Conservation (phyloP, 2,329 filamentous ascomycete genomes). For the Xylaria sp. region DNA sequence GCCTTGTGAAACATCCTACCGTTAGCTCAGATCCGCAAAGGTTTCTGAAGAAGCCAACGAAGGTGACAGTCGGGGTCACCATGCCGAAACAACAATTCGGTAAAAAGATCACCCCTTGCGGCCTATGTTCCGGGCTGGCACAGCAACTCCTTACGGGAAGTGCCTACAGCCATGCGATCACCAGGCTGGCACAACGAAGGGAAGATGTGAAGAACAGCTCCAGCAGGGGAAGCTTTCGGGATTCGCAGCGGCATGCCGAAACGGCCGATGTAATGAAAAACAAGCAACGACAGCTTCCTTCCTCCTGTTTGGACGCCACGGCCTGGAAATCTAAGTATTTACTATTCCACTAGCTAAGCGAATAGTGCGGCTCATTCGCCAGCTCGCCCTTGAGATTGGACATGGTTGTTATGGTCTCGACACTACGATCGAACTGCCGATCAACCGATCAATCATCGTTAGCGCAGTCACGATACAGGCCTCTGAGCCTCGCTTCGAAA, state of each 20-base stretch:
- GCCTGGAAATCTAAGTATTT: constrained; percentile 12
- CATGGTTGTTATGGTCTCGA: background rate
- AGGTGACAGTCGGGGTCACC: constrained; percentile 13
- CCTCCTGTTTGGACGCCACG: constrained; percentile 1
- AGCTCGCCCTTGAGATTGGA: background rate
- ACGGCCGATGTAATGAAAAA: constrained; percentile 17
- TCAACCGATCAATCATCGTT: constrained; percentile 2
- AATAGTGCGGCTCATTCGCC: constrained; percentile 10
- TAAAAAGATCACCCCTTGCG: constrained; percentile 7
- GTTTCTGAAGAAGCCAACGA: constrained; percentile 18
- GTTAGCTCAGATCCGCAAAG: constrained; percentile 18
- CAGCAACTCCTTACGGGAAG: constrained; percentile 15
- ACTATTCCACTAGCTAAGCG: constrained; percentile 17
- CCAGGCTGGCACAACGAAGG: constrained; percentile 19
- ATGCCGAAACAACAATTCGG: constrained; percentile 22
- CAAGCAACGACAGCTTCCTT: constrained; percentile 12
- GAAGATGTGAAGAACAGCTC: constrained; percentile 18
- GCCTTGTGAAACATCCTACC: constrained; percentile 23
- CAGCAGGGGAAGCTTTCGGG: constrained; percentile 9
- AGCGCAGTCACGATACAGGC: constrained; percentile 7
- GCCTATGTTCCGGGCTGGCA: constrained; percentile 9
- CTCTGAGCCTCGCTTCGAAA: constrained; percentile 13
- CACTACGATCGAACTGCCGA: background rate
- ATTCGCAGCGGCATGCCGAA: constrained; percentile 10
- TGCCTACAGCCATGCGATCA: constrained; percentile 18